A percentile compares a stretch with the other conserved stretches of the same genome.
Evolutionary conservation across 164 flowering plant genomes (phyloP).

Genomic region (Protea cynaroides): DNA sequence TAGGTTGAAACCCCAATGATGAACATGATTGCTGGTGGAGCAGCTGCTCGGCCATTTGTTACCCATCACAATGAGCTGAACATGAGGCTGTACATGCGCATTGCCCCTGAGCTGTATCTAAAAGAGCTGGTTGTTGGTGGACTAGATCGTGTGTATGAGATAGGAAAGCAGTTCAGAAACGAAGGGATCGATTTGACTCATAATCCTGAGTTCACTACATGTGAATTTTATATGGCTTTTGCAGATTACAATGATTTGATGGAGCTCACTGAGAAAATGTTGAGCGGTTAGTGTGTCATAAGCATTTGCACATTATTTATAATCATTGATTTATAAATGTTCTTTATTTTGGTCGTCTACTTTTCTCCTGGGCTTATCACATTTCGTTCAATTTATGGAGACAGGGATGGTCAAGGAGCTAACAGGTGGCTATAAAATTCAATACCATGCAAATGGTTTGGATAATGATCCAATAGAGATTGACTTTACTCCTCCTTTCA

Average conservation of each 20-base stretch:
- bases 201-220: constrained; percentile 93
- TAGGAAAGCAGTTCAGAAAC: constrained; percentile 92
- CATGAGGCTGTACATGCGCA: constrained; percentile 79
- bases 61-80: constrained; percentile 89
- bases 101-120: constrained; percentile 94
- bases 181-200: constrained; percentile 97
- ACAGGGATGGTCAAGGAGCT: constrained; percentile 88
- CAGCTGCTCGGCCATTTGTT: constrained; percentile 92
- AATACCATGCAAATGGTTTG: constrained; percentile 78
- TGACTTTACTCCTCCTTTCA: constrained; percentile 98
- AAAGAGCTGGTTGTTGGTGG: constrained; percentile 94
- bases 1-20: constrained; percentile 99
- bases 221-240: constrained; percentile 97
- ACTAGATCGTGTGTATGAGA: constrained; percentile 85
- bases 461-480: constrained; percentile 88
- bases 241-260: constrained; percentile 94
- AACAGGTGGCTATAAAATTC: constrained; percentile 82
- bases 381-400: constrained; percentile 9
- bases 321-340: background rate
- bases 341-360: background rate
- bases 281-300: constrained; percentile 53
- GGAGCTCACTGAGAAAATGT: constrained; percentile 78
- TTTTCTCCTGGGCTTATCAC: constrained; percentile 4
- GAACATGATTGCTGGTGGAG: constrained; percentile 99
- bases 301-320: background rate